Conservation (phyloP, 257 asterid species). For the Leptodermis oblonga region DNA sequence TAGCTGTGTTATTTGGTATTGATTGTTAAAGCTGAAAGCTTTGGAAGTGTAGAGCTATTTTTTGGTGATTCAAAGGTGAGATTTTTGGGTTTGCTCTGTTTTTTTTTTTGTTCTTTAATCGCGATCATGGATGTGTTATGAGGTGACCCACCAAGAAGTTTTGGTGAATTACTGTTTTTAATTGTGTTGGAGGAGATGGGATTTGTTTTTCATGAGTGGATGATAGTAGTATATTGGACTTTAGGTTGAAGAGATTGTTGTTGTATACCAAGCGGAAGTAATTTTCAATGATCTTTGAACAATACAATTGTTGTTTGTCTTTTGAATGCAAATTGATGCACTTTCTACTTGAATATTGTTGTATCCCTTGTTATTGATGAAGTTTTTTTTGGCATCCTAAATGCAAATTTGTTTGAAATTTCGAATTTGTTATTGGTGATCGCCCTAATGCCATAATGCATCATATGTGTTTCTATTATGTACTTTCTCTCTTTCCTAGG, state of each 20-base stretch:
- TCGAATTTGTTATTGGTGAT: not conserved
- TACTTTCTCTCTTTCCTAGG: too few species aligned
- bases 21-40: not conserved
- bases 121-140: not conserved
- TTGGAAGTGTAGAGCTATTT: not conserved
- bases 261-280: not conserved
- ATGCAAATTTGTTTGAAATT: not conserved
- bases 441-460: too few species aligned
- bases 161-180: not conserved
- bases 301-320: not conserved
- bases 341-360: not conserved
- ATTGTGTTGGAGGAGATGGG: not conserved
- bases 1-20: not conserved
- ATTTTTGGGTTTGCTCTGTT: not conserved
- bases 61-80: not conserved
- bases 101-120: not conserved
- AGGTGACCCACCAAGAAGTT: not conserved
- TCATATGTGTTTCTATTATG: too few species aligned
- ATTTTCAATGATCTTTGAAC: not conserved
- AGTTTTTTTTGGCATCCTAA: not conserved
- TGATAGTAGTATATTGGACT: not conserved
- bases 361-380: not conserved
- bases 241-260: not conserved
- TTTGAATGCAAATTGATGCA: not conserved
- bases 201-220: not conserved